Evolutionary conservation across 768 basidiomycete genomes (phyloP).

Genomic region (Neoboletus subvelutipes): DNA sequence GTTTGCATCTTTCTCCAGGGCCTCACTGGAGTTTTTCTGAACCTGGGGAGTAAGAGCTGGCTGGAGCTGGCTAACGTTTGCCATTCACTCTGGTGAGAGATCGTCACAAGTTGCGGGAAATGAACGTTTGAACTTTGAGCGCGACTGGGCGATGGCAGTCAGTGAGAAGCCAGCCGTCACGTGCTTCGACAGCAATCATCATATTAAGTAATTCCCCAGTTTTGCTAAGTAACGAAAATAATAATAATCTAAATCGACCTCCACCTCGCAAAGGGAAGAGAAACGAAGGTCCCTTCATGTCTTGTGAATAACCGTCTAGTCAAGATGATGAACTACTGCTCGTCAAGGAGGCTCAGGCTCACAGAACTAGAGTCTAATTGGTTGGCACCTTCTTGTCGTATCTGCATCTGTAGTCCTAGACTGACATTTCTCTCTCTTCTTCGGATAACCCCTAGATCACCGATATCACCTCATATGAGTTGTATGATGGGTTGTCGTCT

Average conservation of each 20-base stretch:
- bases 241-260: neutral
- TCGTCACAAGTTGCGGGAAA: neutral
- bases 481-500: neutral
- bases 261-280: neutral
- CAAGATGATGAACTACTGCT: neutral
- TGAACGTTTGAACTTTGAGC: neutral
- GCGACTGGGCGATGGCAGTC: neutral
- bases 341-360: neutral
- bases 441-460: no score
- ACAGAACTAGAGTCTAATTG: no score
- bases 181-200: neutral
- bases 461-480: neutral
- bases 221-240: neutral
- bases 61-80: slow-evolving; percentile 35
- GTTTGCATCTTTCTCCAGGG: slow-evolving; percentile 32
- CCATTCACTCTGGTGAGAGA: slow-evolving; percentile 15
- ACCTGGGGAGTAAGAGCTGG: slow-evolving; percentile 22
- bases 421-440: neutral
- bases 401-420: neutral
- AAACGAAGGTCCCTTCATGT: neutral
- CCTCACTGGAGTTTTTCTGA: slow-evolving; percentile 24
- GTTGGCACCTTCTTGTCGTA: neutral
- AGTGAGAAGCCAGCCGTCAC: slow-evolving; percentile 1
- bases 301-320: neutral
- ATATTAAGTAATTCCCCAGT: neutral